These are phyloP conservation scores for Metschnikowia kunwiensis DNA, from an alignment of 805 yeast species.

Conservation along the genomic window DNA sequence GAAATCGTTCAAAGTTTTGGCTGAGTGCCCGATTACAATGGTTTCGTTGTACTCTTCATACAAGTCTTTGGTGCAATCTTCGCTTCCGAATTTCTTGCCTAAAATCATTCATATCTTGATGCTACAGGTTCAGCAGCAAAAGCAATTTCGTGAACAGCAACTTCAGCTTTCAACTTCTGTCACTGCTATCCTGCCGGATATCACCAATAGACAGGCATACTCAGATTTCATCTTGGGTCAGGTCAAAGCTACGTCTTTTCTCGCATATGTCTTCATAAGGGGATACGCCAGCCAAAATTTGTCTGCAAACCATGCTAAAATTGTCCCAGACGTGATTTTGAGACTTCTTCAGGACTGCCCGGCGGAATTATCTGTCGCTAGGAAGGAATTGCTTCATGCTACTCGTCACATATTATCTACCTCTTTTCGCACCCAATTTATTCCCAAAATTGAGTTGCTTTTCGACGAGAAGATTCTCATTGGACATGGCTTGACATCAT, in stretches of 20 bases:
- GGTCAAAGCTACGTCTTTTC: slow-evolving; percentile 91
- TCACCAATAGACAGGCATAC: slow-evolving; percentile 72
- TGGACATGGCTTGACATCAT: slow-evolving; percentile 90
- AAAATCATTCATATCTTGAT: slow-evolving; percentile 70
- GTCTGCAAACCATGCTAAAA: slow-evolving; percentile 38
- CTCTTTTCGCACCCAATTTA: slow-evolving; percentile 74
- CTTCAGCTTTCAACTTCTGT: slow-evolving; percentile 58
- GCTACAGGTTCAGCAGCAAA: slow-evolving; percentile 79
- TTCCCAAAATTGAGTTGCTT: slow-evolving; percentile 79
- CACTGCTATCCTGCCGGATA: slow-evolving; percentile 70
- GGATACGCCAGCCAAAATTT: slow-evolving; percentile 70
- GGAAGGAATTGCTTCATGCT: slow-evolving; percentile 91
- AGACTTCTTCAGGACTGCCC: slow-evolving; percentile 93
- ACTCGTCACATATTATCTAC: slow-evolving; percentile 93
- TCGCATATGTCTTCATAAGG: slow-evolving; percentile 87
- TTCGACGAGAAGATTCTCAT: slow-evolving; percentile 85
- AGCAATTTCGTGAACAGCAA: slow-evolving; percentile 33
- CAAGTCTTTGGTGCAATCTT: slow-evolving; percentile 65
- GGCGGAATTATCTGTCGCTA: slow-evolving; percentile 82
- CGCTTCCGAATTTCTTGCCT: slow-evolving; percentile 77
- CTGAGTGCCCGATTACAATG: slow-evolving; percentile 97
- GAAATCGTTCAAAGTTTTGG: slow-evolving; percentile 82
- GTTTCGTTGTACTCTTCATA: slow-evolving; percentile 88
- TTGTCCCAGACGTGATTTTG: slow-evolving; percentile 83
- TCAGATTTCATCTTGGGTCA: slow-evolving; percentile 90